Evolutionary conservation across 768 basidiomycete species (phyloP), one percentile per base, ranked within the genome.

Genomic region (Hortiboletus flavorubellus): DNA sequence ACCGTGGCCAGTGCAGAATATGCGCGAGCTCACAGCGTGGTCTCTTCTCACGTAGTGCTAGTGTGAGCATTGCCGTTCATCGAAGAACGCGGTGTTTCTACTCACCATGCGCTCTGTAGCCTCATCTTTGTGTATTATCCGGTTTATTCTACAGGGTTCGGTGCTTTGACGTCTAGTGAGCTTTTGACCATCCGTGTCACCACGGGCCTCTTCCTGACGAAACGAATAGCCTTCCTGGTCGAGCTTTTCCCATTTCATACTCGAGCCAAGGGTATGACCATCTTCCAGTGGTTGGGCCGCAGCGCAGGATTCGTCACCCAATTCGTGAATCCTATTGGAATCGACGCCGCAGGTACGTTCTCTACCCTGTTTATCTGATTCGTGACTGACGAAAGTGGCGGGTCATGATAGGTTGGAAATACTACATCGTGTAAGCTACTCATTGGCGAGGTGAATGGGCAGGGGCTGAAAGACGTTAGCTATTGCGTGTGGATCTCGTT

Each of bases 181-280:
- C 2, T 5, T 23, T n/a, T 12, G 0, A 18, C 21, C n/a, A n/a
- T n/a, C n/a, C n/a, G n/a, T 16, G 9, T 34, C 18, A 18, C 7
- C 2, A 21, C 21, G 8, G 16, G 14, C 14, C 8, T 30, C 8
- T 12, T 8, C 8, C 6, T 49, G 54, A 60, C 14, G 15, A 35
- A 26, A 31, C 8, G 35, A 23, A 23, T 61, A 49, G 39, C 49
- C 8, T 49, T 16, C 23, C 34, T 86, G 56, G 83, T 86, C 18
- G 85, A 86, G 60, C 64, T 87, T 33, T 86, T 86, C 75, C 85
- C 85, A 0, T 86, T 75, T 68, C 79, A 82, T 55, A 76, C 76
- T 29, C 81, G 85, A 51, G 77, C 85, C 1, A 80, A 78, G 65
- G 85, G 85, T 37, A 78, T 86, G 49, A 71, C 84, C 3, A 63